These are phyloP conservation scores for Aspergillus ochraceus DNA, from an alignment of 2,329 filamentous ascomycete genomes.

Conservation along the genomic window DNA sequence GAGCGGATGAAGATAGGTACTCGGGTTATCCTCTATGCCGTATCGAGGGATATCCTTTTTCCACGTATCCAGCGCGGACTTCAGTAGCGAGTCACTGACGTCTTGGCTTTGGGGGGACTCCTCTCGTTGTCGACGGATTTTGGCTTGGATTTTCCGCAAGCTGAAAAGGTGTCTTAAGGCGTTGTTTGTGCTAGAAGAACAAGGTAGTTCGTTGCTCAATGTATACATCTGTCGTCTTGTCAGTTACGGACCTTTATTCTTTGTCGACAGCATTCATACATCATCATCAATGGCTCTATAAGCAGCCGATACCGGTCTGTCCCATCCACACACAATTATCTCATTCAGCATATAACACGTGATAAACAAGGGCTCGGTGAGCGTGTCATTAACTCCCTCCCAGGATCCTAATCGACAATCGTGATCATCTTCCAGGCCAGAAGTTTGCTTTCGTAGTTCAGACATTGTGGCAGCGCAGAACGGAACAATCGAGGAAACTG, in stretches of 20 bases:
- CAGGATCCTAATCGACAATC: background rate
- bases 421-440: background rate
- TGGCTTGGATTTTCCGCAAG: conserved; percentile 28
- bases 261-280: conserved; percentile 8
- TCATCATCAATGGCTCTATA: conserved; percentile 27
- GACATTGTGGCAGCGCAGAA: conserved; percentile 29
- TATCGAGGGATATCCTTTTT: conserved; percentile 30
- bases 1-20: conserved; percentile 25
- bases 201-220: conserved; percentile 24
- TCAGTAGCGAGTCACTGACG: conserved; percentile 19
- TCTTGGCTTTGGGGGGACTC: conserved; percentile 9
- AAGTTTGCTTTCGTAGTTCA: conserved; percentile 23
- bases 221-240: conserved; percentile 19
- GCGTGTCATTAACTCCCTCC: conserved; percentile 10
- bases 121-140: conserved; percentile 24
- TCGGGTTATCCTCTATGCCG: conserved; percentile 20
- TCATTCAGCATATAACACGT: conserved; percentile 32
- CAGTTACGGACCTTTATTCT: background rate
- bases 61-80: conserved; percentile 26
- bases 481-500: conserved; percentile 27
- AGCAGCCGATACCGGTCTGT: conserved; percentile 26
- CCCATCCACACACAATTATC: conserved; percentile 28
- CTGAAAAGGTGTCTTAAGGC: conserved; percentile 27
- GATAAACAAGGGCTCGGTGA: conserved; percentile 28
- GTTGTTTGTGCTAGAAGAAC: conserved; percentile 18